Conservation (phyloP, 176 grass and related monocot species). For the Saccharum spontaneum region DNA sequence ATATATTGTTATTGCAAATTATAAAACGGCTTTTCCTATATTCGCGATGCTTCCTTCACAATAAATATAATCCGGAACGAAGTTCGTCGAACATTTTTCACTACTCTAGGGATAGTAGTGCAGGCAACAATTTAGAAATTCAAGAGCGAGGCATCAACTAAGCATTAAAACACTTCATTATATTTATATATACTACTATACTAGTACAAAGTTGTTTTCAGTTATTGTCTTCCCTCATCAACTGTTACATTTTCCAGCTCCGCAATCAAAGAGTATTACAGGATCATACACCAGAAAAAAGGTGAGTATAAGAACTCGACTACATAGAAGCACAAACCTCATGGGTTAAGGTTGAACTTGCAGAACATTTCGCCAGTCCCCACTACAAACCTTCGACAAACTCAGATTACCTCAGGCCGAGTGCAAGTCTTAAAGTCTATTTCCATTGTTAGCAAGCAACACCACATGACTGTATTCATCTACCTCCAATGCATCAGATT, state of each 20-base stretch:
- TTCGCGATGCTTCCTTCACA: too few species aligned
- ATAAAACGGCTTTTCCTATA: background rate
- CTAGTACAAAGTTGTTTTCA: conserved; percentile 11
- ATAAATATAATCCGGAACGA: too few species aligned
- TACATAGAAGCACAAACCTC: conserved; percentile 34
- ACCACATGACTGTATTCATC: conserved; percentile 8
- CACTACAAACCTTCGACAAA: conserved; percentile 44
- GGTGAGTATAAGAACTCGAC: conserved; percentile 17
- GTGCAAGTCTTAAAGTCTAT: conserved; percentile 33
- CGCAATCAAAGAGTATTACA: background rate
- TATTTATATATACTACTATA: background rate
- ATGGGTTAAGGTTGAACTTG: conserved; percentile 8
- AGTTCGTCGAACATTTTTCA: background rate
- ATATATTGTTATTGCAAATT: background rate
- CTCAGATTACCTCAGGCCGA: conserved; percentile 42
- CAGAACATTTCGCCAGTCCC: conserved; percentile 13
- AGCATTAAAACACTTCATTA: background rate
- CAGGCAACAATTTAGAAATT: background rate
- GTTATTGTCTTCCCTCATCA: background rate
- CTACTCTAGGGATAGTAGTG: background rate
- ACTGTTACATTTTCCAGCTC: background rate
- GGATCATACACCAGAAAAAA: conserved; percentile 21
- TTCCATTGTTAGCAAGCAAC: conserved; percentile 39
- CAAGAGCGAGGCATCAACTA: background rate
- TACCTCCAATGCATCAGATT: conserved; percentile 14